Percentiles rank a stretch among this genome's conserved stretches.
phyloP scores from a whole-genome alignment of 306 rosid genomes.

The Lithocarpus polystachyus region DNA sequence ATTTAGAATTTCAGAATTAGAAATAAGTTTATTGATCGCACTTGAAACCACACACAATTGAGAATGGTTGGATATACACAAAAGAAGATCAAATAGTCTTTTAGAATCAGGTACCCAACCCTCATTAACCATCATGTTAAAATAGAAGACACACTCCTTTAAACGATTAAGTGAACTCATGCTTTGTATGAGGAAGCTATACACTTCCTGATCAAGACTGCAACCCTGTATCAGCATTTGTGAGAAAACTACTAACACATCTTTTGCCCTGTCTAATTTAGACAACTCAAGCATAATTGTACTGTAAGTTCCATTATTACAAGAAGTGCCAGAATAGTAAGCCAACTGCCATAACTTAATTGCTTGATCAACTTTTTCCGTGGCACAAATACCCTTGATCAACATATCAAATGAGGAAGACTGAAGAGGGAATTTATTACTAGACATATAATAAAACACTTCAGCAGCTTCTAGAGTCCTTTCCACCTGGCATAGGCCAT shows the following conservation, averaged over 20 bases:
- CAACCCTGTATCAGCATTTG: conserved; percentile 61
- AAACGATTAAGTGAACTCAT: conserved; percentile 45
- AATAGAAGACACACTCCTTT: conserved; percentile 49
- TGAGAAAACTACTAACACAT: conserved; percentile 43
- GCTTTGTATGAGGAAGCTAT: conserved; percentile 61
- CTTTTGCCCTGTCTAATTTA: conserved; percentile 36
- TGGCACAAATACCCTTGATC: conserved; percentile 55
- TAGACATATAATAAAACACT: conserved; percentile 66
- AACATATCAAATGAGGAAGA: conserved; percentile 53
- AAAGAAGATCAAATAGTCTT: conserved; percentile 47
- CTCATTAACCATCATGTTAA: conserved; percentile 58
- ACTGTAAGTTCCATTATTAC: conserved; percentile 43
- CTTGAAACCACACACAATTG: conserved; percentile 47
- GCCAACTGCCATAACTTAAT: conserved; percentile 49
- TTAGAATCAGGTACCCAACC: conserved; percentile 65
- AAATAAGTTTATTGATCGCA: conserved; percentile 44
- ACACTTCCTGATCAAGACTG: conserved; percentile 48
- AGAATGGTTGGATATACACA: conserved; percentile 45
- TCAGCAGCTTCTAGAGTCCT: conserved; percentile 47
- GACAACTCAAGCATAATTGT: conserved; percentile 53
- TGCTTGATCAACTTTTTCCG: conserved; percentile 49
- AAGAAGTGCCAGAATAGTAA: conserved; percentile 48
- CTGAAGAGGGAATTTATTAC: conserved; percentile 44
- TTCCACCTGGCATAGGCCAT: conserved; percentile 56
- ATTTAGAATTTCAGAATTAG: conserved; percentile 33